Evolutionary conservation across 1,139 yeast genomes (phyloP).

Genomic region (Magnusiomyces paraingens): DNA sequence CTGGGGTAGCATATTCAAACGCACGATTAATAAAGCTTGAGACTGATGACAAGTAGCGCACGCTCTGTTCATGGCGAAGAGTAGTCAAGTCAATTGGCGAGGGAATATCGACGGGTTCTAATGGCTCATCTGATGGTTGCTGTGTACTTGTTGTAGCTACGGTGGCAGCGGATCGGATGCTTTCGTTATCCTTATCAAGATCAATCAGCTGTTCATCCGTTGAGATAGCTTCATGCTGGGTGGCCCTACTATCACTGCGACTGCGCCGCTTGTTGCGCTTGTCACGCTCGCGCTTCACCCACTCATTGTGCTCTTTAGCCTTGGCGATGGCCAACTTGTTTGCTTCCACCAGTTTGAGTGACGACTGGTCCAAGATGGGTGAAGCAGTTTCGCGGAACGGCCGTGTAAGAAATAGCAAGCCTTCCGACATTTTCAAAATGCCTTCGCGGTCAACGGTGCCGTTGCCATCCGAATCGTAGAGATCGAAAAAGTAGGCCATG

Average conservation of each 20-base stretch:
- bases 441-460: constrained; percentile 73
- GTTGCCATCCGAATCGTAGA: constrained; percentile 58
- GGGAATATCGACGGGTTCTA: constrained; percentile 3
- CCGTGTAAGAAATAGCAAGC: constrained; percentile 67
- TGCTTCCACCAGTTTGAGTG: constrained; percentile 18
- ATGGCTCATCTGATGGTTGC: neutral
- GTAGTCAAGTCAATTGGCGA: constrained; percentile 34
- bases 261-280: constrained; percentile 14
- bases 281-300: constrained; percentile 13
- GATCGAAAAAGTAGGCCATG: constrained; percentile 69
- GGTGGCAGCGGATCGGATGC: neutral
- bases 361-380: constrained; percentile 22
- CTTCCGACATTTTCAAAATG: constrained; percentile 80
- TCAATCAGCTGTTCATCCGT: neutral
- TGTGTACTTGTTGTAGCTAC: neutral
- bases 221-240: constrained; percentile 1
- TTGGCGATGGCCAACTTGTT: constrained; percentile 17
- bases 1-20: constrained; percentile 84
- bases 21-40: constrained; percentile 82
- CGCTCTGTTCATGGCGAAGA: constrained; percentile 65
- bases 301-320: constrained; percentile 8
- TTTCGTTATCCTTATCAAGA: neutral
- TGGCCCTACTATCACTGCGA: constrained; percentile 9
- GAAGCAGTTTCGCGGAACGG: constrained; percentile 43
- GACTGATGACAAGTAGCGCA: constrained; percentile 79